Evolutionary conservation across 2,329 filamentous ascomycete species (phyloP), one percentile per base, ranked within the genome.

Genomic region (Fusarium circinatum): DNA sequence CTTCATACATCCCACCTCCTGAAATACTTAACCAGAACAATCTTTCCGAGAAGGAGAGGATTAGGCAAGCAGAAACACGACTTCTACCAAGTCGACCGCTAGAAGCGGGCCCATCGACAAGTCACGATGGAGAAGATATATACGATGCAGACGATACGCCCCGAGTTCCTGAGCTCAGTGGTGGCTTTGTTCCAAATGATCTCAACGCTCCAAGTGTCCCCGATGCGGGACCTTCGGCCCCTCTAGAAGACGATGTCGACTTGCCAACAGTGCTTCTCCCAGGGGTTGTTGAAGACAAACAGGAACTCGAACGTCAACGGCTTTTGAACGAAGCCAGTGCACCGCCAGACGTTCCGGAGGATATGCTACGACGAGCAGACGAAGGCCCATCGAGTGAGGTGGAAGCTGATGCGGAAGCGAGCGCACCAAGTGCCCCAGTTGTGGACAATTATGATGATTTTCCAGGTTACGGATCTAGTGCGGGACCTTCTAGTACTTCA

Each of bases 1-100:
- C 85, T 73, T 83, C 89, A 62, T 87, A 89, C 75, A 80, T 91
- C 22, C 89, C 91, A 36, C 89, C 89, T 9, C 91, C 92, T n/a
- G 84, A 88, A 36, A 76, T 91, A 24, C 84, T 86, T 17, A 84
- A 88, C 18, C 90, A 94, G 62, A 88, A 89, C 68, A 87, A 85
- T 9, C 84, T 95, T 38, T 90, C 92, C 18, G 96, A 98, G 73
- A 98, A 98, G 82, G 92, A 97, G 68, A 91, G 92, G 55, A 84
- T 96, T 66, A 89, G 92, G 52, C 89, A 90, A 66, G 94, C 94
- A 45, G 95, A 98, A 83, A 89, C 92, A 74, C 89, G 91, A 52
- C 84, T 98, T 10, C 83, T 98, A 28, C 96, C 96, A 5, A 98
- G 95, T 78, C 91, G 91, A 76, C 95, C 93, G 18, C 85, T 78